Percentiles rank a stretch among this genome's conserved stretches.
Conservation (phyloP, 2,329 filamentous ascomycete genomes). For the Plenodomus tracheiphilus region DNA sequence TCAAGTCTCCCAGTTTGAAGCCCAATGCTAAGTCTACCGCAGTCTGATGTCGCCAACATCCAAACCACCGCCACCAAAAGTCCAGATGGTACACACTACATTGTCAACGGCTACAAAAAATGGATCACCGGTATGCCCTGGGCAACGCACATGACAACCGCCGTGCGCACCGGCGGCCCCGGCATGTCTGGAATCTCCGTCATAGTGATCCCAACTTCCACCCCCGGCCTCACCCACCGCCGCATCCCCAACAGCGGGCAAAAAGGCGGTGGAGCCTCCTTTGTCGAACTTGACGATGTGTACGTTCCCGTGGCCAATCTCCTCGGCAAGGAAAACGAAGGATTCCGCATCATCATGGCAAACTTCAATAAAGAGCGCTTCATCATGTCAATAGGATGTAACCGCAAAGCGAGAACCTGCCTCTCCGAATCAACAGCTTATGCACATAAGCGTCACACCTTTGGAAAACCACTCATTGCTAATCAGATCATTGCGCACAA, state of each 20-base stretch:
- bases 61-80: slow-evolving; percentile 71
- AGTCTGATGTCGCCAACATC: slow-evolving; percentile 66
- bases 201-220: slow-evolving; percentile 58
- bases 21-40: neutral
- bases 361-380: slow-evolving; percentile 60
- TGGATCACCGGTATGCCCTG: slow-evolving; percentile 68
- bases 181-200: slow-evolving; percentile 61
- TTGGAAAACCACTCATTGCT: slow-evolving; percentile 61
- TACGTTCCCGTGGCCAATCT: slow-evolving; percentile 58
- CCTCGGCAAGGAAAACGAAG: slow-evolving; percentile 58
- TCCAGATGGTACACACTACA: slow-evolving; percentile 70
- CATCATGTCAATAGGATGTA: slow-evolving; percentile 59
- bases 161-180: slow-evolving; percentile 61
- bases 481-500: slow-evolving; percentile 64
- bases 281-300: slow-evolving; percentile 61
- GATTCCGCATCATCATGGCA: slow-evolving; percentile 62
- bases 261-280: slow-evolving; percentile 65
- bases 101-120: slow-evolving; percentile 70
- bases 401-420: slow-evolving; percentile 61
- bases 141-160: slow-evolving; percentile 65
- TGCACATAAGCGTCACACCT: slow-evolving; percentile 59
- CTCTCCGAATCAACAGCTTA: slow-evolving; percentile 58
- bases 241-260: slow-evolving; percentile 68
- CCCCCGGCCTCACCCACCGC: slow-evolving; percentile 56
- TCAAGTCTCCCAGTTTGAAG: neutral